phyloP scores from a whole-genome alignment of 805 yeast species.

The Cyberlindnera mrakii region DNA sequence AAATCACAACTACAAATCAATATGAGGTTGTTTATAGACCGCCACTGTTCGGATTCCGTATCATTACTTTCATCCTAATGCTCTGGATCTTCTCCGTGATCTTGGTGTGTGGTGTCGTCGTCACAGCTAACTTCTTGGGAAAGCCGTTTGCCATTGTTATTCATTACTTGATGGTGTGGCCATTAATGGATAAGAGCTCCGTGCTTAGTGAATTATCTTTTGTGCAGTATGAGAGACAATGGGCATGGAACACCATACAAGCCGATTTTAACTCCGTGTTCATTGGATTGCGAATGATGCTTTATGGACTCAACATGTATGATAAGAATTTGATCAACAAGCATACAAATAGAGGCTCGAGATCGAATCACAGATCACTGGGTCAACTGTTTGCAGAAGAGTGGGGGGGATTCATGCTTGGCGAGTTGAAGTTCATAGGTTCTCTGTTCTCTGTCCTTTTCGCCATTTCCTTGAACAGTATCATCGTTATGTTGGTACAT shows the following conservation, averaged over 20 bases:
- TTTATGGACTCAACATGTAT: conserved; percentile 9
- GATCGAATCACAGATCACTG: too few relatives aligned
- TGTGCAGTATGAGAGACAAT: not conserved
- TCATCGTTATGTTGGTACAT: too few relatives aligned
- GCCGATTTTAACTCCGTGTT: conserved; percentile 1
- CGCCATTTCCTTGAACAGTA: too few relatives aligned
- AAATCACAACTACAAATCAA: conserved; percentile 32
- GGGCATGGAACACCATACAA: not conserved
- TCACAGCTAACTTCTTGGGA: conserved; percentile 23
- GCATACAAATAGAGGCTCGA: conserved; percentile 9
- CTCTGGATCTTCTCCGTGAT: conserved; percentile 42
- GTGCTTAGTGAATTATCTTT: not conserved
- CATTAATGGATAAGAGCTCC: too few relatives aligned
- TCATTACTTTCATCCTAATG: conserved; percentile 34
- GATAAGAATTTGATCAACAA: conserved; percentile 19
- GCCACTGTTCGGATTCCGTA: conserved; percentile 60
- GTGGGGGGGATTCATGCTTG: too few relatives aligned
- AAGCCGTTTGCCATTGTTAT: conserved; percentile 12
- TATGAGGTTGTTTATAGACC: conserved; percentile 86
- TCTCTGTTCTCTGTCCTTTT: too few relatives aligned
- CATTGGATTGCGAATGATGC: conserved; percentile 18
- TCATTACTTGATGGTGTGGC: not conserved
- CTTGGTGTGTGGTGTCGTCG: conserved; percentile 21
- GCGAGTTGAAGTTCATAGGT: too few relatives aligned
- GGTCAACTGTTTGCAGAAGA: too few relatives aligned